Base-by-base conservation (phyloP, 2,329 filamentous ascomycete species). In the Nectriaceae sp. region DNA sequence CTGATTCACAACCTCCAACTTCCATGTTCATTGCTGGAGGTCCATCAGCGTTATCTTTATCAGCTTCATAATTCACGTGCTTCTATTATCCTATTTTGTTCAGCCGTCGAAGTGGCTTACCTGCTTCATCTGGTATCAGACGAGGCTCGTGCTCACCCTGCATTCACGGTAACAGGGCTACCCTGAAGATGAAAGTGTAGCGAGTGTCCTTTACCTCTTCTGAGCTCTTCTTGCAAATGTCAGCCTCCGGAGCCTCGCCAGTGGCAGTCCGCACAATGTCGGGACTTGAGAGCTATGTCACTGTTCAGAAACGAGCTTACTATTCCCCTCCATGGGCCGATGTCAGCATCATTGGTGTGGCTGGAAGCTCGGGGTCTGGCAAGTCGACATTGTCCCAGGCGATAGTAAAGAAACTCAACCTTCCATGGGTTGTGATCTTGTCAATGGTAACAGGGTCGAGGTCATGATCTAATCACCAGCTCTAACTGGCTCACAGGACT, bases 361-460 rank as follows among this genome's bases (percentile, higher is more conserved):
- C 94, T 56, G 94, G 94, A 31, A 94, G 90, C 71, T 97, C 93
- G 21, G 94, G 94, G 36, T 97, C 93, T 21, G 72, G 93, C 49
- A 99, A 99, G 77, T 97, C 93, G 5, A 97, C 92, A 5, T 75
- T 99, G 45, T 92, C 94, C 24, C 83, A 95, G 67, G 90, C 93
- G 55, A 96, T 99, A 60, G 89, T 97, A 56, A 87, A 83, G 62
- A 87, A 89, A 63, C 75, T 99, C 61, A 96, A 94, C 71, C 75
- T 99, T 55, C 94, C 94, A 47, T 99, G 94, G 93, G 94, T 99
- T 53, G 92, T 97, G 42, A 97, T 99, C 70, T 73, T 99, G 61
- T 96, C 92, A 36, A 97, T 99, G 87, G 90, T 93, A 79, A 65
- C 21, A 46, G 42, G 31, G 31, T 22, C 21, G 35, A 33, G 21